Conservation (phyloP, 2,329 filamentous ascomycete species). For the Mariannaea elegans region DNA sequence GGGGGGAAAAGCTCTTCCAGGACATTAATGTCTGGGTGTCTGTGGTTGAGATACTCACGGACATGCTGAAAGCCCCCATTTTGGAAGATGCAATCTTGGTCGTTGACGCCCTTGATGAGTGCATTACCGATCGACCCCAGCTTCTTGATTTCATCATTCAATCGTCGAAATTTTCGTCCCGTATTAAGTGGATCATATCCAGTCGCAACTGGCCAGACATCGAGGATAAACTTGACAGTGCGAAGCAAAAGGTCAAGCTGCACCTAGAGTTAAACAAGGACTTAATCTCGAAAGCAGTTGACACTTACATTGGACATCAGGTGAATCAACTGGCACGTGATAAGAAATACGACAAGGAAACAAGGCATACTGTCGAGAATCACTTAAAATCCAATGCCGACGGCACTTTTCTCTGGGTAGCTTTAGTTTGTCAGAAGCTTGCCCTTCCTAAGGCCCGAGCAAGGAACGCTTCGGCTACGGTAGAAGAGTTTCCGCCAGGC, state of each 20-base stretch:
- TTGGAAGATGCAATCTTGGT: constrained; percentile 47
- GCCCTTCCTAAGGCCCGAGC: neutral
- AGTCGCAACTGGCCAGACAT: constrained; percentile 42
- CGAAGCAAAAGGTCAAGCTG: constrained; percentile 36
- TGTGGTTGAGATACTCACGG: constrained; percentile 45
- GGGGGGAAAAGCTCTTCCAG: constrained; percentile 45
- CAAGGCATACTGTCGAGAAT: constrained; percentile 5
- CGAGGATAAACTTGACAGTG: constrained; percentile 41
- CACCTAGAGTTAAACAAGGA: constrained; percentile 49
- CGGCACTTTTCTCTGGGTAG: constrained; percentile 45
- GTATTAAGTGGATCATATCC: constrained; percentile 46
- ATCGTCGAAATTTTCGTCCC: constrained; percentile 36
- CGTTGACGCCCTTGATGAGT: constrained; percentile 60
- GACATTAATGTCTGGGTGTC: constrained; percentile 49
- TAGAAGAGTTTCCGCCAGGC: constrained; percentile 44
- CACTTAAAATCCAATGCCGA: constrained; percentile 44
- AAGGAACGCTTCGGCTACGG: constrained; percentile 20
- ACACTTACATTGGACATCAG: constrained; percentile 42
- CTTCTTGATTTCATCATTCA: constrained; percentile 51
- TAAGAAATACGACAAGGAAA: constrained; percentile 3
- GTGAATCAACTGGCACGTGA: neutral
- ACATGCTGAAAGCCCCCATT: constrained; percentile 49
- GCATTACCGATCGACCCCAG: constrained; percentile 36
- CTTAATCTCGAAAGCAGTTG: constrained; percentile 45
- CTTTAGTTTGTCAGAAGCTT: constrained; percentile 30